phyloP scores from a whole-genome alignment of 106 monocot genomes.

The Allium fistulosum region DNA sequence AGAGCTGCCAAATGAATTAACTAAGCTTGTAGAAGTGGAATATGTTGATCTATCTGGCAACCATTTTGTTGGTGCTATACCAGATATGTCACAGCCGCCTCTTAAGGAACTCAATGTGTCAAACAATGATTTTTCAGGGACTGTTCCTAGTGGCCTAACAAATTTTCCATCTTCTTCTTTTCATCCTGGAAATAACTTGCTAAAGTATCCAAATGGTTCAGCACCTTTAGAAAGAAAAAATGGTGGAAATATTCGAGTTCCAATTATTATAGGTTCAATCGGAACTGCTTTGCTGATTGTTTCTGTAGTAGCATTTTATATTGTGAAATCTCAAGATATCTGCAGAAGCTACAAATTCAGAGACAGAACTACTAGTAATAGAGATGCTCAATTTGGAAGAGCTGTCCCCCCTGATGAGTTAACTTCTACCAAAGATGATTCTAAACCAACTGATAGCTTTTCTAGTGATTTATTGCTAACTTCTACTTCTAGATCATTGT shows the following conservation, averaged over 20 bases:
- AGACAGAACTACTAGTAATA: slow-evolving; percentile 25
- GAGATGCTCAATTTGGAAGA: slow-evolving; percentile 51
- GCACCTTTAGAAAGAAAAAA: slow-evolving; percentile 21
- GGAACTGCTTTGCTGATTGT: slow-evolving; percentile 59
- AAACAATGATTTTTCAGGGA: slow-evolving; percentile 67
- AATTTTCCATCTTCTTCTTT: slow-evolving; percentile 58
- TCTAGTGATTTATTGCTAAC: slow-evolving; percentile 74
- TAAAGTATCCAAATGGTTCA: slow-evolving; percentile 22
- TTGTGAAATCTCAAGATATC: too few species aligned
- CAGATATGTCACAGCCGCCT: slow-evolving; percentile 44
- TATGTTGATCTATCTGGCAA: slow-evolving; percentile 77
- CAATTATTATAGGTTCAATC: slow-evolving; percentile 65
- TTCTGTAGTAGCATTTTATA: slow-evolving; percentile 9
- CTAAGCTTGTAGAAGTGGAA: slow-evolving; percentile 48
- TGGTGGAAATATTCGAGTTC: slow-evolving; percentile 28
- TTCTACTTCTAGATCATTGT: slow-evolving; percentile 41
- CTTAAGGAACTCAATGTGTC: slow-evolving; percentile 65
- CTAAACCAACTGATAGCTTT: slow-evolving; percentile 49
- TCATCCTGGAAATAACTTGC: slow-evolving; percentile 62
- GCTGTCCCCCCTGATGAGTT: slow-evolving; percentile 30
- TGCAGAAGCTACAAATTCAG: slow-evolving; percentile 20
- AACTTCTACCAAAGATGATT: slow-evolving; percentile 34
- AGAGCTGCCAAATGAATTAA: slow-evolving; percentile 59
- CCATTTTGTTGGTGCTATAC: slow-evolving; percentile 59
- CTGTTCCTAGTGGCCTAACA: slow-evolving; percentile 49